Evolutionary conservation across 192 early-diverging fungal species (phyloP).

Genomic region (Phycomyces blakesleeanus): DNA sequence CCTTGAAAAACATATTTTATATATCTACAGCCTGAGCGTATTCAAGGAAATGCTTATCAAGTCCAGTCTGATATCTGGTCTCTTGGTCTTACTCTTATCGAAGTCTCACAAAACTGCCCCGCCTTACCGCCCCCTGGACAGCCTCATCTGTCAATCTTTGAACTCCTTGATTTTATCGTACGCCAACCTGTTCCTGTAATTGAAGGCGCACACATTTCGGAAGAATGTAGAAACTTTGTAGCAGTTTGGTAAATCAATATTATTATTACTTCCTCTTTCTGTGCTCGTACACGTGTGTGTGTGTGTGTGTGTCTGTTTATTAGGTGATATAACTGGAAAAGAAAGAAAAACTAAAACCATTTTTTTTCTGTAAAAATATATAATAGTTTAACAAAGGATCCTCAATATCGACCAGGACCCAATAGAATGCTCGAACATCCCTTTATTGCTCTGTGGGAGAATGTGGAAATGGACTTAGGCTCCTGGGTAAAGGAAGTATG

Average conservation of each 20-base stretch:
- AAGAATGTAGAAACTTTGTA: conserved; percentile 65
- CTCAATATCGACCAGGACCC: conserved; percentile 62
- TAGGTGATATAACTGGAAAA: no score
- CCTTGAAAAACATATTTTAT: no score
- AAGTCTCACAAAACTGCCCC: conserved; percentile 88
- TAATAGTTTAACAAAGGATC: conserved; percentile 71
- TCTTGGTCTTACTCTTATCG: conserved; percentile 87
- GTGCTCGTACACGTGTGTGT: no score
- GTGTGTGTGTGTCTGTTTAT: no score
- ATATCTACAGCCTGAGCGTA: conserved; percentile 97
- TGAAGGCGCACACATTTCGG: conserved; percentile 56
- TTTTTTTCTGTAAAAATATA: background rate
- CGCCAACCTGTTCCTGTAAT: conserved; percentile 76
- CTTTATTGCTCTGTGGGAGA: conserved; percentile 60
- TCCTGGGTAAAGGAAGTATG: conserved; percentile 37
- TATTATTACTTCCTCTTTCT: no score
- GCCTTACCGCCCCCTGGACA: conserved; percentile 70
- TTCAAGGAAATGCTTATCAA: conserved; percentile 83
- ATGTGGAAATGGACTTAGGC: conserved; percentile 59
- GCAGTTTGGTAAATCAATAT: conserved; percentile 67
- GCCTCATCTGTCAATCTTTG: conserved; percentile 78
- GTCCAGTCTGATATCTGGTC: conserved; percentile 98
- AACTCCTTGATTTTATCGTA: conserved; percentile 90
- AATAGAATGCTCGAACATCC: conserved; percentile 64
- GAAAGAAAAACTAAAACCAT: conserved; percentile 13